phyloP scores from a whole-genome alignment of 2,329 filamentous ascomycete genomes.

The Cucurbitaria berberidis region DNA sequence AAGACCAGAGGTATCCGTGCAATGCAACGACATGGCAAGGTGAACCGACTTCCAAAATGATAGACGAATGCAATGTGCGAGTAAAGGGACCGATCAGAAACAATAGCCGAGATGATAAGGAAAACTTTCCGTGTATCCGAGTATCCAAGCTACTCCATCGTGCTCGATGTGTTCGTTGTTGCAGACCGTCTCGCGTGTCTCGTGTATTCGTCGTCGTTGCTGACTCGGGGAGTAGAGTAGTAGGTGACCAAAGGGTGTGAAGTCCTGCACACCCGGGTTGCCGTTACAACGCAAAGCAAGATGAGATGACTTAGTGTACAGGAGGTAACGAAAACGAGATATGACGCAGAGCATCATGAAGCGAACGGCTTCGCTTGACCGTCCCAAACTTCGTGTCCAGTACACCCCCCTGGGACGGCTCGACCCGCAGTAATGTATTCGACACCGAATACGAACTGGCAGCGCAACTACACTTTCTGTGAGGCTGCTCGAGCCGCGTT shows the following conservation, averaged over 20 bases:
- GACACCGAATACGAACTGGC: background rate
- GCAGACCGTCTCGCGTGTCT: conserved; percentile 28
- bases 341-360: conserved; percentile 1
- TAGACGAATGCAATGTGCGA: conserved; percentile 29
- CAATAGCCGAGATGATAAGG: conserved; percentile 14
- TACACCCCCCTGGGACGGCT: background rate
- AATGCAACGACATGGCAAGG: conserved; percentile 23
- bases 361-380: background rate
- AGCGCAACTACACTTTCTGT: background rate
- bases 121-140: conserved; percentile 10
- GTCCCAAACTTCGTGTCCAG: background rate
- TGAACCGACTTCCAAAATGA: conserved; percentile 27
- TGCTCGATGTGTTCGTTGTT: conserved; percentile 18
- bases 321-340: conserved; percentile 27
- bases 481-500: background rate
- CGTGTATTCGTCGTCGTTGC: conserved; percentile 25
- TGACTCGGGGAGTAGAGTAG: conserved; percentile 14
- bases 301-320: conserved; percentile 32
- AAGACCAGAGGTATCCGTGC: conserved; percentile 21
- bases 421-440: background rate
- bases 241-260: background rate
- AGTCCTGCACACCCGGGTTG: conserved; percentile 7
- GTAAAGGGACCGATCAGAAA: conserved; percentile 10
- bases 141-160: conserved; percentile 11
- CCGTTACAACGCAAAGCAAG: conserved; percentile 4